These are phyloP conservation scores for Cyclocybe cylindracea DNA, from an alignment of 768 basidiomycete genomes.

Conservation along the genomic window DNA sequence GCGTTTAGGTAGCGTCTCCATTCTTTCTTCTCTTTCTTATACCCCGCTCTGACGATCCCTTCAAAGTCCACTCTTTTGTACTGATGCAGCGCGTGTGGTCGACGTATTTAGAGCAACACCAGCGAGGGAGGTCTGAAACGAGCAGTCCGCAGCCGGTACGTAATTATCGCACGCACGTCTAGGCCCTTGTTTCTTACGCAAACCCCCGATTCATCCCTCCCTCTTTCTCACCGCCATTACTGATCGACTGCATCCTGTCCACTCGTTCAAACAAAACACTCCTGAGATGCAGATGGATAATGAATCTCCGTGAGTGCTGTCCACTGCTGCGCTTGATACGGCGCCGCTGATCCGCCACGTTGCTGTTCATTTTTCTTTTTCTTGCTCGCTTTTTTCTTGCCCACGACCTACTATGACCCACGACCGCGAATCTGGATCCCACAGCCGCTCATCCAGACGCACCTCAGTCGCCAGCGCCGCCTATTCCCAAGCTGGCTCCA, in stretches of 20 bases:
- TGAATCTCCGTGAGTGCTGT: slow-evolving; percentile 16
- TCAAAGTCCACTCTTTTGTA: neutral
- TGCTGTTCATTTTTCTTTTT: neutral
- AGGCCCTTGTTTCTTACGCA: too few species aligned
- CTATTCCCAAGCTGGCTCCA: slow-evolving; percentile 44
- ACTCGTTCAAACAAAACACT: too few species aligned
- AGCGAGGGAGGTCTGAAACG: slow-evolving; percentile 6
- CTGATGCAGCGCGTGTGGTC: slow-evolving; percentile 54
- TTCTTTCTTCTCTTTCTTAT: too few species aligned
- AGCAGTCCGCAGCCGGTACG: neutral
- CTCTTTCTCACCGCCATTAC: too few species aligned
- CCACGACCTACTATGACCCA: neutral
- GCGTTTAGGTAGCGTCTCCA: too few species aligned
- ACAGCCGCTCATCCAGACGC: slow-evolving; percentile 24
- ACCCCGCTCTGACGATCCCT: too few species aligned
- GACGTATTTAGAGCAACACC: slow-evolving; percentile 39
- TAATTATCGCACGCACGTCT: too few species aligned
- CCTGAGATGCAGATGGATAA: slow-evolving; percentile 15
- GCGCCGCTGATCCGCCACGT: neutral
- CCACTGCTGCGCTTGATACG: too few species aligned
- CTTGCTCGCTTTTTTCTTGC: neutral
- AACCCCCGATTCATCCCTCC: too few species aligned
- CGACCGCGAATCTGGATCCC: neutral
- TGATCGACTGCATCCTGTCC: too few species aligned
- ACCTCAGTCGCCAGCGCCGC: slow-evolving; percentile 39